These are phyloP conservation scores for Arctium lappa DNA, from an alignment of 129 eudicot genomes.

Conservation along the genomic window DNA sequence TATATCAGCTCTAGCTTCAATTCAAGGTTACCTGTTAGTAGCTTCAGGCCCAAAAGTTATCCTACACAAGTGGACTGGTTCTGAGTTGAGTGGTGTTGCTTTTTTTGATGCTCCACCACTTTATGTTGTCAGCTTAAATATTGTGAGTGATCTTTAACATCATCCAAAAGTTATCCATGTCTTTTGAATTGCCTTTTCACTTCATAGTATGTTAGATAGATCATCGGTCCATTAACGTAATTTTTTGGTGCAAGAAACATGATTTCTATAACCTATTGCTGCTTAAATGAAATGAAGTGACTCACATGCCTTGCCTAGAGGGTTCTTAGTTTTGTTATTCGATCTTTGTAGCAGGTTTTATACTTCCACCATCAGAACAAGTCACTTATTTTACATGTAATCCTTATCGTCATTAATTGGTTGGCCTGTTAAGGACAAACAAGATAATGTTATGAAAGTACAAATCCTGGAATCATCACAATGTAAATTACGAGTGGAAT, in stretches of 20 bases:
- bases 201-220: not conserved
- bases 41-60: constrained; percentile 98
- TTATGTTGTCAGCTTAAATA: constrained; percentile 95
- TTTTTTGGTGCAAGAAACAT: not conserved
- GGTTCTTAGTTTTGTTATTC: not conserved
- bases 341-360: too few species aligned
- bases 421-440: not conserved
- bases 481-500: too few species aligned
- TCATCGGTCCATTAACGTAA: constrained; percentile 2
- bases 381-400: too few species aligned
- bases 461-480: not conserved
- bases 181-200: not conserved
- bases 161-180: not conserved
- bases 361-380: not conserved
- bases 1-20: constrained; percentile 91
- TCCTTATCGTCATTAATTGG: not conserved
- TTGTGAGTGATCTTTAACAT: constrained; percentile 46
- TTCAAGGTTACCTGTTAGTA: constrained; percentile 87
- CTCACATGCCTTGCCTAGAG: not conserved
- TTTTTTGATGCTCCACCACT: constrained; percentile 96
- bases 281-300: constrained; percentile 12
- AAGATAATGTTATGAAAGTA: not conserved
- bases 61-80: constrained; percentile 89
- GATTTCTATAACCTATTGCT: not conserved
- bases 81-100: constrained; percentile 91